phyloP scores from a whole-genome alignment of 306 rosid genomes.

The Begonia loranthoides region DNA sequence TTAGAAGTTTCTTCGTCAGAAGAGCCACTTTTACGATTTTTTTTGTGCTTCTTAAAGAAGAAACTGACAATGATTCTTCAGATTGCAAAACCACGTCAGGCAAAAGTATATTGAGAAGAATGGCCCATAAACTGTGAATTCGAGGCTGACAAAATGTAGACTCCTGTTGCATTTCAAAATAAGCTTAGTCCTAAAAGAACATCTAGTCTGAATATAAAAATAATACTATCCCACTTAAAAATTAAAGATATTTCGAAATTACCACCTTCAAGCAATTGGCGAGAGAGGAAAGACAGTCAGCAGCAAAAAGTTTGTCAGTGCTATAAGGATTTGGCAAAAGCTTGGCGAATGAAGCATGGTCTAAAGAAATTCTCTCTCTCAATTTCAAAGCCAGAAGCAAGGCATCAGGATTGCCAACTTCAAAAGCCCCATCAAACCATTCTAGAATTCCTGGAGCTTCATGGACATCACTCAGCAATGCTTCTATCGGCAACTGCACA shows the following conservation, averaged over 20 bases:
- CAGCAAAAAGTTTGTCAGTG: slow-evolving; percentile 47
- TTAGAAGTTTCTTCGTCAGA: slow-evolving; percentile 67
- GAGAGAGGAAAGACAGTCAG: slow-evolving; percentile 50
- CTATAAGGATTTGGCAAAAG: slow-evolving; percentile 64
- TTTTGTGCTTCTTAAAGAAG: slow-evolving; percentile 76
- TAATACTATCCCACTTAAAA: neutral
- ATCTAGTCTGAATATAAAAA: neutral
- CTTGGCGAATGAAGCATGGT: slow-evolving; percentile 22
- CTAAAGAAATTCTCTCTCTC: slow-evolving; percentile 22
- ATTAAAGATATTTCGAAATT: slow-evolving; percentile 2
- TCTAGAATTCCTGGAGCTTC: slow-evolving; percentile 71
- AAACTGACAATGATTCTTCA: slow-evolving; percentile 49
- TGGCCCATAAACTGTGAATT: slow-evolving; percentile 82
- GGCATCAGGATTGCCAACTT: slow-evolving; percentile 86
- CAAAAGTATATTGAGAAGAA: slow-evolving; percentile 50
- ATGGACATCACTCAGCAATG: slow-evolving; percentile 37
- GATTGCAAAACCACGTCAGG: slow-evolving; percentile 52
- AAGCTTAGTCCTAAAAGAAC: neutral
- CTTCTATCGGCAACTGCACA: slow-evolving; percentile 58
- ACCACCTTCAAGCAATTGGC: slow-evolving; percentile 75
- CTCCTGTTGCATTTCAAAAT: slow-evolving; percentile 49
- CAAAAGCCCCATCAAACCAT: slow-evolving; percentile 77
- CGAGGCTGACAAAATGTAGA: slow-evolving; percentile 95
- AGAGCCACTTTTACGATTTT: slow-evolving; percentile 59
- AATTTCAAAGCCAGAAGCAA: slow-evolving; percentile 65